These are phyloP conservation scores for Kappamyces sp. DNA, from an alignment of 192 early-diverging fungal genomes.

Conservation along the genomic window DNA sequence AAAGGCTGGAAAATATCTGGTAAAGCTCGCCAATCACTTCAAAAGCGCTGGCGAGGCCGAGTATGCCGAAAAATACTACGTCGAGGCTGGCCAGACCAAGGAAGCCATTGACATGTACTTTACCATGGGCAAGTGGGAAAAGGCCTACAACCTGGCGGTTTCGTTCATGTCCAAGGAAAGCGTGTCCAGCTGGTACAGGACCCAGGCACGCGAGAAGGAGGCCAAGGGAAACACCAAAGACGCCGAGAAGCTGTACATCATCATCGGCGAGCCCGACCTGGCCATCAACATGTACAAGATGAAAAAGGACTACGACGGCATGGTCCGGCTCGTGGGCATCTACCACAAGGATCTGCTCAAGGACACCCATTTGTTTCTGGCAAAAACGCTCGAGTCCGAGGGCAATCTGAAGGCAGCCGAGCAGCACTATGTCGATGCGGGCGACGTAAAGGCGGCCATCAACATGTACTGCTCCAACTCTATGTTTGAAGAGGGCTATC, in stretches of 20 bases:
- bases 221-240: constrained; percentile 54
- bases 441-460: constrained; percentile 58
- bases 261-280: constrained; percentile 55
- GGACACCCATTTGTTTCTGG: constrained; percentile 59
- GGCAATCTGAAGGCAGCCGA: constrained; percentile 57
- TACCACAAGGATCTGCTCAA: constrained; percentile 57
- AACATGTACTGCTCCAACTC: constrained; percentile 67
- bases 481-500: constrained; percentile 58
- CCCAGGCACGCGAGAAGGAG: constrained; percentile 57
- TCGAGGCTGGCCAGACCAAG: constrained; percentile 48
- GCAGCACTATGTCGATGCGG: constrained; percentile 58
- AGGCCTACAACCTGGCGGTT: constrained; percentile 52
- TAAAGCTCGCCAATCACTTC: constrained; percentile 53
- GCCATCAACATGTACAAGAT: constrained; percentile 71
- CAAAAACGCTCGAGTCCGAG: constrained; percentile 55
- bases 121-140: constrained; percentile 54
- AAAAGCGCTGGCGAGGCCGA: constrained; percentile 32
- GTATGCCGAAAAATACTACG: constrained; percentile 55
- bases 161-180: constrained; percentile 55
- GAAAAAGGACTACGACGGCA: constrained; percentile 60
- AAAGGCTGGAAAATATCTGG: constrained; percentile 40
- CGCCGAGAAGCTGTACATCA: constrained; percentile 59
- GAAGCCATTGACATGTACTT: constrained; percentile 65
- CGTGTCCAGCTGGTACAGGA: constrained; percentile 50
- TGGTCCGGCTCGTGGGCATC: constrained; percentile 55